Evolutionary conservation across 2,329 filamentous ascomycete genomes (phyloP).

Genomic region (Fusarium equiseti): DNA sequence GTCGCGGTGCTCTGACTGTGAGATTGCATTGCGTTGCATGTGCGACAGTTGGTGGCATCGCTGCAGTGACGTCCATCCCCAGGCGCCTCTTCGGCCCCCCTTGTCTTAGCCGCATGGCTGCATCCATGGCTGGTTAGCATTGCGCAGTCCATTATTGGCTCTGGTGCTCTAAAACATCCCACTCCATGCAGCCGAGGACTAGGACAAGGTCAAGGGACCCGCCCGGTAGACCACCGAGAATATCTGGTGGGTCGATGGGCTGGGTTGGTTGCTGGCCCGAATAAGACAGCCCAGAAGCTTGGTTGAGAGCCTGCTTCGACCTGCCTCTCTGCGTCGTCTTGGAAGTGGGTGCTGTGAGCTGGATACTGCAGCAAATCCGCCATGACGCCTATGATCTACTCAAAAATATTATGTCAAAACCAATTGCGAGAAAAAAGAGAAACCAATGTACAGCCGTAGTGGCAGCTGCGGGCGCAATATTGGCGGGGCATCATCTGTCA

Average conservation of each 20-base stretch:
- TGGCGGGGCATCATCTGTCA: constrained; percentile 29
- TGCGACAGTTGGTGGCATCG: constrained; percentile 29
- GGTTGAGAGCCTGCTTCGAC: constrained; percentile 32
- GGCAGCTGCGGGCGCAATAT: constrained; percentile 26
- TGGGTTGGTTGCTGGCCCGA: constrained; percentile 8
- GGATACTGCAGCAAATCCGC: constrained; percentile 17
- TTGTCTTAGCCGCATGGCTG: constrained; percentile 46
- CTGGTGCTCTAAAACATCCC: constrained; percentile 33
- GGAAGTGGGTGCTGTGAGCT: constrained; percentile 19
- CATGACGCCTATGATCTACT: not conserved
- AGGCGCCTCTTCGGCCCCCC: constrained; percentile 33
- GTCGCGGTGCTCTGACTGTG: constrained; percentile 24
- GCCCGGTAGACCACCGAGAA: constrained; percentile 33
- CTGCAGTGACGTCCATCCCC: constrained; percentile 44
- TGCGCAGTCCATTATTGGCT: constrained; percentile 43
- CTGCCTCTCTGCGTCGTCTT: constrained; percentile 17
- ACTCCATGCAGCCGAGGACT: constrained; percentile 29
- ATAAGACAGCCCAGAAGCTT: constrained; percentile 40
- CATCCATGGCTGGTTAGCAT: constrained; percentile 37
- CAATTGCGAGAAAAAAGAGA: not conserved
- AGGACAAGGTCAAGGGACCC: constrained; percentile 12
- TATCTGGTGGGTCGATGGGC: constrained; percentile 32
- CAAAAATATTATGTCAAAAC: not conserved
- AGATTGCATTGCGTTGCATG: constrained; percentile 38
- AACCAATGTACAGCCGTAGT: constrained; percentile 4